These are phyloP conservation scores for Penicillium canariense DNA, from an alignment of 495 filamentous ascomycete species.

Conservation along the genomic window DNA sequence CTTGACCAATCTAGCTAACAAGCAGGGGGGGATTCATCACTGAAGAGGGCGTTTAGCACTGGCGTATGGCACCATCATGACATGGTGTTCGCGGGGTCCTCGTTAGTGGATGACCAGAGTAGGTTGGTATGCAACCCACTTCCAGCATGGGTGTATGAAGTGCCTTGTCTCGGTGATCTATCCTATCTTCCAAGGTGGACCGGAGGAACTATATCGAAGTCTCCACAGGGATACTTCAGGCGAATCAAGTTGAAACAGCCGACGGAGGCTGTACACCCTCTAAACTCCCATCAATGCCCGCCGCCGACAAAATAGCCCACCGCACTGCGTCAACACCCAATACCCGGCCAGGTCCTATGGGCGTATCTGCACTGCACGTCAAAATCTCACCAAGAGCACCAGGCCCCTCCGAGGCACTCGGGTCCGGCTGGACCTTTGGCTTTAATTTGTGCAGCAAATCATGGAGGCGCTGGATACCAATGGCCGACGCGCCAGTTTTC, in stretches of 20 bases:
- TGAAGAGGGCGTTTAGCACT: too few species aligned
- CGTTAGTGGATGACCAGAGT: too few species aligned
- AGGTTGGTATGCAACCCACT: too few species aligned
- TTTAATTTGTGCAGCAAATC: slow-evolving; percentile 25
- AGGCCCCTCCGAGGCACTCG: slow-evolving; percentile 33
- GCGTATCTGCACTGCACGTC: slow-evolving; percentile 42
- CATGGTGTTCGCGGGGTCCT: too few species aligned
- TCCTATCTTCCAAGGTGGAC: too few species aligned
- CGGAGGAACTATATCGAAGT: too few species aligned
- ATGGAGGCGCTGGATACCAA: slow-evolving; percentile 31
- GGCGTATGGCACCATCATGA: too few species aligned
- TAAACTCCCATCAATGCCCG: slow-evolving; percentile 45
- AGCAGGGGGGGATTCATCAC: too few species aligned
- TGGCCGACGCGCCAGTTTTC: slow-evolving; percentile 29
- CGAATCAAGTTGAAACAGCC: background rate
- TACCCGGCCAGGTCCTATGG: slow-evolving; percentile 30
- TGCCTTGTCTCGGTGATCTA: too few species aligned
- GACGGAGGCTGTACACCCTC: slow-evolving; percentile 16
- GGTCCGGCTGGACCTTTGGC: slow-evolving; percentile 33
- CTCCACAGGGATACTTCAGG: too few species aligned
- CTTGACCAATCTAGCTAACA: background rate
- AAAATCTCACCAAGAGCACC: slow-evolving; percentile 52
- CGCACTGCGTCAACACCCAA: slow-evolving; percentile 47
- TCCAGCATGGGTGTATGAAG: too few species aligned
- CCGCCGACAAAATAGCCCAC: slow-evolving; percentile 52